Conservation (phyloP, 768 basidiomycete genomes). For the Xanthoconium purpureum region DNA sequence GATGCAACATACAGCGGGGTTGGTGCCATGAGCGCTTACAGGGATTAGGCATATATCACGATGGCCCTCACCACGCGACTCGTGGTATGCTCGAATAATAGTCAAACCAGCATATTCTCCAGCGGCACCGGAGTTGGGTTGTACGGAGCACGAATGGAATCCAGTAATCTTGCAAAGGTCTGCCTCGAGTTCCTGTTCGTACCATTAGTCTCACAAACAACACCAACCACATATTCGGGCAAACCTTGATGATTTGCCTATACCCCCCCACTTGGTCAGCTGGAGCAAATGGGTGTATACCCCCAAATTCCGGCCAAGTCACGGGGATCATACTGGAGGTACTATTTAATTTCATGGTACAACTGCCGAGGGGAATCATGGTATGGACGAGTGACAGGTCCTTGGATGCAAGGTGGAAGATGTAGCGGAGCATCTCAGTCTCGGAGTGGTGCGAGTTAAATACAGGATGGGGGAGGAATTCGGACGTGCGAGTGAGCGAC, state of each 20-base stretch:
- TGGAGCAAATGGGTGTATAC: conserved; percentile 92
- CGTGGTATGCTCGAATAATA: conserved; percentile 92
- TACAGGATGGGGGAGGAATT: conserved; percentile 80
- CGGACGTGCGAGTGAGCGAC: conserved; percentile 55
- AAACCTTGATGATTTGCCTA: conserved; percentile 70
- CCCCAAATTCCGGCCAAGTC: conserved; percentile 89
- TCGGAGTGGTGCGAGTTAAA: conserved; percentile 98
- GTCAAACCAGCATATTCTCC: conserved; percentile 97
- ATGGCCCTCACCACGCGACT: conserved; percentile 79
- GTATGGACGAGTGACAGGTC: conserved; percentile 93
- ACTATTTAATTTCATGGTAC: conserved; percentile 98
- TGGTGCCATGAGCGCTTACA: conserved; percentile 95
- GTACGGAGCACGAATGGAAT: conserved; percentile 94
- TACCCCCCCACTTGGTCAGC: conserved; percentile 89
- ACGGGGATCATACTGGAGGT: conserved; percentile 97
- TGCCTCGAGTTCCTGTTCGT: conserved; percentile 76
- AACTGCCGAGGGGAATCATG: conserved; percentile 95
- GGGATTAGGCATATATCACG: conserved; percentile 93
- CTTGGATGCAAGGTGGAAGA: conserved; percentile 90
- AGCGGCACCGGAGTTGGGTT: conserved; percentile 97
- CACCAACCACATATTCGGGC: not conserved
- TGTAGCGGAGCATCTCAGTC: conserved; percentile 97
- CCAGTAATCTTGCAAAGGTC: conserved; percentile 95
- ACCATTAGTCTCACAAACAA: conserved; percentile 7
- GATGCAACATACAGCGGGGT: conserved; percentile 74